Base-by-base conservation (phyloP, 2,329 filamentous ascomycete genomes). In the Acrocalymma vagum region DNA sequence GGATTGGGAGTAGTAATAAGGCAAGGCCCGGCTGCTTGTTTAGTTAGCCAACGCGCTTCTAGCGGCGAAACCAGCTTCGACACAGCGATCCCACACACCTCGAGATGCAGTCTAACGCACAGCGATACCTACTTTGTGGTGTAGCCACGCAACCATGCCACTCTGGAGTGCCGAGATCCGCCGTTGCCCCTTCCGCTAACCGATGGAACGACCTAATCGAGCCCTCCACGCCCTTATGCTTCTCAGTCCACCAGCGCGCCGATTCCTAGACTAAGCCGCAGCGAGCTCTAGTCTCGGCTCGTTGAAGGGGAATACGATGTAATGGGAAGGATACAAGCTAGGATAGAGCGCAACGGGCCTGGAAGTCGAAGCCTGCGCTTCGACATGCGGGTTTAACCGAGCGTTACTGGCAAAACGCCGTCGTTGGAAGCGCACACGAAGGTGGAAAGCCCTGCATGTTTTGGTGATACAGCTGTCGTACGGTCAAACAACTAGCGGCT, bases 371-470 rank as follows among this genome's bases (percentile, higher is more conserved):
- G 33, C 28, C 16, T 38, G 34, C 25, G 41, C 34, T 44, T 44
- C 11, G 23, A 23, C 18, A 33, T 7, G 26, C 15, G 26, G 8
- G 8, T 29, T 29, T 14, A 29, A 29, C 26, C 26, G 26, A 38
- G 11, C 27, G 34, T 16, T 35, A 45, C 27, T 39, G 25, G 35
- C 29, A 35, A 35, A 45, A 34, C 35, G 34, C 41, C 41, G 41
- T 45, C 35, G 41, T 45, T 45, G 42, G 29, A 45, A 45, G 42
- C 42, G 42, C 28, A 39, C 29, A 40, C 28, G 43, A 49, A 51
- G 42, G 29, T 40, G 29, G 45, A 48, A 44, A 48, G 41, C 27
- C 50, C 41, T 39, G 36, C 36, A 44, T 34, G 29, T 18, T 39
- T 39, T 39, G 6, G 27, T 39, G 36, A 39, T 39, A 26, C 28